Base-by-base conservation (phyloP, 352 stramenopile species). In the Achlya hypogyna region DNA sequence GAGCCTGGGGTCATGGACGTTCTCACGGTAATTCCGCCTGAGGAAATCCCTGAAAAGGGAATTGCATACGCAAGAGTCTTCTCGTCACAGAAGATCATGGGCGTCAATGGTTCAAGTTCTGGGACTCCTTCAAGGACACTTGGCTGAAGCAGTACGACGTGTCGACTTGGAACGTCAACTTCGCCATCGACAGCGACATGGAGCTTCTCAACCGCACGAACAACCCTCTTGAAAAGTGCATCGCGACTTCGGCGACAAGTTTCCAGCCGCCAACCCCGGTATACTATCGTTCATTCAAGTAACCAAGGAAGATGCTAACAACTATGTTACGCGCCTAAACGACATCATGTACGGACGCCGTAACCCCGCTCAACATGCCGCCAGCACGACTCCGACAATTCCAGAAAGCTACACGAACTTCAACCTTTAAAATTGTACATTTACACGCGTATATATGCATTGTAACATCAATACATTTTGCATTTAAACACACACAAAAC, bases 141-240 rank as follows among this genome's bases (percentile, higher is more conserved):
- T 74, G 70, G 70, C 51, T 72, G 35, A n/a, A 49, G 28, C 51
- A 60, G 14, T 72, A 70, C 25, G 35, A 38, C 12, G 49, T 62
- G 20, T 51, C 31, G n/a, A 3, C 70, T 20, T 75, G 70, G 68
- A 75, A 72, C 59, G 40, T 72, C 1, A 42, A 75, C 32, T 42
- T 20, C 22, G 42, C 22, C 42, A 22, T 49, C 42, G 42, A 69
- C 32, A 63, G 47, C 9, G 45, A 53, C 4, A 2, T 22, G 18
- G 35, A 22, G 1, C 38, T 72, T n/a, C n/a, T 72, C 8, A 23
- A 40, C 14, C 65, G 66, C 34, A 72, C 70, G 4, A 72, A 51
- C 38, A 75, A 71, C 51, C 66, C 58, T 3, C 66, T 75, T 10
- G 42, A 67, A 20, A 51, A 65, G 6, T 75, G 71, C 25, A 53